Percentiles rank a stretch among this genome's conserved stretches.
Evolutionary conservation across 345 rosid species (phyloP).

Genomic region (Populus nigra): DNA sequence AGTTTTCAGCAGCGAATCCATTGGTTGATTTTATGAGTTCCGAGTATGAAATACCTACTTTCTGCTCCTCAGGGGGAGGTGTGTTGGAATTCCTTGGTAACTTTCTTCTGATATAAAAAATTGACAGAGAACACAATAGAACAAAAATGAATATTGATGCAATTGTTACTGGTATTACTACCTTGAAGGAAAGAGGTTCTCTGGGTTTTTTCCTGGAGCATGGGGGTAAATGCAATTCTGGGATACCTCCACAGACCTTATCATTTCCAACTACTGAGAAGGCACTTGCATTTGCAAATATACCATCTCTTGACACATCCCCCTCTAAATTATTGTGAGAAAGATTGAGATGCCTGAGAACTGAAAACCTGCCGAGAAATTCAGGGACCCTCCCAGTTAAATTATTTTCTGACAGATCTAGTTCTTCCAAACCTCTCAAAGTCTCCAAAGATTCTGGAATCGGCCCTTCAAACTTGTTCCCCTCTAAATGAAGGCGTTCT

Average conservation of each 20-base stretch:
- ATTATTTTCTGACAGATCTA: constrained; percentile 26
- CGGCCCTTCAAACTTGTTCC: constrained; percentile 17
- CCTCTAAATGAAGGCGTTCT: constrained; percentile 13
- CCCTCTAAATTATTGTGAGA: constrained; percentile 23
- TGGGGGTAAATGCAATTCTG: no score
- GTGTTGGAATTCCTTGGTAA: not conserved
- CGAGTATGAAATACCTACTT: not conserved
- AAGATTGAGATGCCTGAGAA: constrained; percentile 12
- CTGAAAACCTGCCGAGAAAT: constrained; percentile 1
- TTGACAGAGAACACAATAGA: no score
- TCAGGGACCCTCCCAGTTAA: constrained; percentile 22
- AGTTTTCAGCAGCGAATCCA: no score
- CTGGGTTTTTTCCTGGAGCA: no score
- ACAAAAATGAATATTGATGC: no score
- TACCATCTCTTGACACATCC: constrained; percentile 18
- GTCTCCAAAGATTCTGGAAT: constrained; percentile 16
- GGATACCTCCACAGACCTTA: no score
- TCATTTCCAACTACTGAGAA: no score
- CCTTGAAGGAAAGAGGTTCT: no score
- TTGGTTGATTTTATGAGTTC: no score
- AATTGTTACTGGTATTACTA: no score
- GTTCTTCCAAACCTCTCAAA: constrained; percentile 19
- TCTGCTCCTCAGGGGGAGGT: not conserved
- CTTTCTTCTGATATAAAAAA: not conserved
- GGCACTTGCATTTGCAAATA: constrained; percentile 11